Evolutionary conservation across 1,284 basidiomycete species (phyloP), one percentile per base, ranked within the genome.

Genomic region (Ceratobasidium sp.): DNA sequence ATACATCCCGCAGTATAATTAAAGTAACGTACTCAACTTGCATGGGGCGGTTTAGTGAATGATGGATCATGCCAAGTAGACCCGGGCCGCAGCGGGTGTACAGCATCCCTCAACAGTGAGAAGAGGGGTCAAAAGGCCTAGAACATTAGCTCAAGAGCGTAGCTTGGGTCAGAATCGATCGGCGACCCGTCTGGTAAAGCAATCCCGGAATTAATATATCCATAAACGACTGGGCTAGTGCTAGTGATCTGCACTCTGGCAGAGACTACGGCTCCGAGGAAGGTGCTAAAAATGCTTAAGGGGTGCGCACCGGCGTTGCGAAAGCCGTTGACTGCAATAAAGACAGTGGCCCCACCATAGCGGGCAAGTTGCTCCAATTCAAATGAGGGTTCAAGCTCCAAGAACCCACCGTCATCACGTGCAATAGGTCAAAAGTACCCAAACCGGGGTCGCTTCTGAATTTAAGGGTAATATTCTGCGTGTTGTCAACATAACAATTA

Each of bases 401-500:
- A n/a, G n/a, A n/a, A n/a, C n/a, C n/a, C 7, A 22, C 8, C 10
- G 7, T 12, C 10, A 29, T 58, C 56, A 58, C 56, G 56, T 58
- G 56, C 10, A 15, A 47, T 47, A 7, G 22, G 10, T 12, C 7
- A 10, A 12, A 47, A 8, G 22, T 20, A 20, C 10, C 20, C 7
- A 20, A 47, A 12, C 20, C 6, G 45, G 20, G 45, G 45, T 40
- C 17, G 45, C 45, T 47, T 47, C 45, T n/a, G n/a, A n/a, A n/a
- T n/a, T n/a, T 20, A 47, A 47, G 45, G 45, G 45, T 47, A 47
- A 47, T 47, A 12, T 20, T 47, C 45, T 15, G 7, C 38, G 10
- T 40, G 38, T 56, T 56, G 38, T 31, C 53, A 55, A 55, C 54
- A 38, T 43, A 25, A 17, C 40, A 58, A 45, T 58, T 58, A 58